Conservation (phyloP, 2,329 filamentous ascomycete species). For the Pestalotiopsis sp. region DNA sequence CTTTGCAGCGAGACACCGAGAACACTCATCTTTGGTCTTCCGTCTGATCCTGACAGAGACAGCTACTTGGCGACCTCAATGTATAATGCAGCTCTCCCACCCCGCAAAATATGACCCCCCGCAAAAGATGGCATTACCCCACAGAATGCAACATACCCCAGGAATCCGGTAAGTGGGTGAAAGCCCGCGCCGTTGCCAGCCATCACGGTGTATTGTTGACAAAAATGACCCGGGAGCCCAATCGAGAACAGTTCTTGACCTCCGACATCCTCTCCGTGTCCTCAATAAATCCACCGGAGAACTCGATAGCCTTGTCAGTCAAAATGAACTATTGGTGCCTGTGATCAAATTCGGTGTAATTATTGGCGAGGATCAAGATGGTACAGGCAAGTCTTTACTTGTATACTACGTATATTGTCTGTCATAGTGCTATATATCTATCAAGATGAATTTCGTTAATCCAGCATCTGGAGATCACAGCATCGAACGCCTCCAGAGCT, state of each 20-base stretch:
- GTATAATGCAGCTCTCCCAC: not conserved
- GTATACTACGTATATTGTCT: not conserved
- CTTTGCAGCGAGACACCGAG: not conserved
- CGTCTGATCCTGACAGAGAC: not conserved
- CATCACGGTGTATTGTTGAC: not conserved
- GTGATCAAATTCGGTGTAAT: not conserved
- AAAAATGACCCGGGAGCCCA: not conserved
- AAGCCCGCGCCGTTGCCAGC: not conserved
- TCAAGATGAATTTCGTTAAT: not conserved
- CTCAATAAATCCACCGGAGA: not conserved
- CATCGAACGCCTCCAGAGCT: not conserved
- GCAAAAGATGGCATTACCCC: not conserved
- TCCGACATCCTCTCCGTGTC: not conserved
- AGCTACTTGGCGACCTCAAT: not conserved
- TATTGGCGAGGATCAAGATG: not conserved
- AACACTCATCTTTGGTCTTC: not conserved
- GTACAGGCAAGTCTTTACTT: not conserved
- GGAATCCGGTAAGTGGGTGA: not conserved
- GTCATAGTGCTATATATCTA: not conserved
- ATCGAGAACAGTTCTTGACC: not conserved
- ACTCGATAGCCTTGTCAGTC: not conserved
- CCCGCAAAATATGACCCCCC: not conserved
- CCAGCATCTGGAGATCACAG: not conserved
- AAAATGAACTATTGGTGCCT: not conserved
- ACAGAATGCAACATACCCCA: not conserved